Percentiles rank a stretch among this genome's conserved stretches.
Conservation (phyloP, 495 filamentous ascomycete genomes). For the Penicillium pancosmium region DNA sequence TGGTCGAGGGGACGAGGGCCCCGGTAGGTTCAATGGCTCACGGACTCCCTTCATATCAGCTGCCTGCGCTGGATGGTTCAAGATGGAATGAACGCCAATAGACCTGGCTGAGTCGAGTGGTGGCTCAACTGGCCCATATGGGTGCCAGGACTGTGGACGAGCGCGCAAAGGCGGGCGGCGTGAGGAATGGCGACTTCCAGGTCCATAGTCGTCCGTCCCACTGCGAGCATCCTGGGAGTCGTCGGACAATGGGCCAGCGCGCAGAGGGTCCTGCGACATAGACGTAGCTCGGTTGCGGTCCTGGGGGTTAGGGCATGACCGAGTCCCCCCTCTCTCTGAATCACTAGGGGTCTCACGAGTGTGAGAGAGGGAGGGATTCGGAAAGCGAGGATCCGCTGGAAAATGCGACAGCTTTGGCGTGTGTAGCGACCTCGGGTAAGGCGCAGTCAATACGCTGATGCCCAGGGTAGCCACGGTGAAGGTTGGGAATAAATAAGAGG, state of each 20-base stretch:
- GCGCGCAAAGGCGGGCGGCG: constrained; percentile 34
- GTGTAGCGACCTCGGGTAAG: constrained; percentile 30
- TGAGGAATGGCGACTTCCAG: constrained; percentile 25
- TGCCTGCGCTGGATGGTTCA: constrained; percentile 48
- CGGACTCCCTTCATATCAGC: constrained; percentile 24
- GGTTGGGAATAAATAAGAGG: constrained; percentile 8
- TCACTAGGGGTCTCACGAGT: constrained; percentile 38
- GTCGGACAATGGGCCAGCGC: constrained; percentile 35
- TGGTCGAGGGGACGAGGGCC: constrained; percentile 31
- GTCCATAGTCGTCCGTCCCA: constrained; percentile 31
- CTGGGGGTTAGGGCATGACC: constrained; percentile 49
- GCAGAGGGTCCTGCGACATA: constrained; percentile 52
- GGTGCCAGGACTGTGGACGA: constrained; percentile 43
- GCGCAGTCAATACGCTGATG: constrained; percentile 41
- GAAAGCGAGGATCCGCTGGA: constrained; percentile 34
- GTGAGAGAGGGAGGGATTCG: constrained; percentile 44
- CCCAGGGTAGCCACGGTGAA: constrained; percentile 50
- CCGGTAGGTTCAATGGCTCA: constrained; percentile 31
- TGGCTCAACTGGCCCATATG: constrained; percentile 43
- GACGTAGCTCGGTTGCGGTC: constrained; percentile 38
- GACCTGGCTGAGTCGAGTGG: constrained; percentile 44
- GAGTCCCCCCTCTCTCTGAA: constrained; percentile 43
- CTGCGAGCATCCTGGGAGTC: constrained; percentile 32
- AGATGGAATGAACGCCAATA: constrained; percentile 53
- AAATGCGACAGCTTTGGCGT: constrained; percentile 38